A percentile compares a stretch with the other conserved stretches of the same genome.
Evolutionary conservation across 2,329 filamentous ascomycete genomes (phyloP).

Genomic region (Phaeosphaeriaceae sp.): DNA sequence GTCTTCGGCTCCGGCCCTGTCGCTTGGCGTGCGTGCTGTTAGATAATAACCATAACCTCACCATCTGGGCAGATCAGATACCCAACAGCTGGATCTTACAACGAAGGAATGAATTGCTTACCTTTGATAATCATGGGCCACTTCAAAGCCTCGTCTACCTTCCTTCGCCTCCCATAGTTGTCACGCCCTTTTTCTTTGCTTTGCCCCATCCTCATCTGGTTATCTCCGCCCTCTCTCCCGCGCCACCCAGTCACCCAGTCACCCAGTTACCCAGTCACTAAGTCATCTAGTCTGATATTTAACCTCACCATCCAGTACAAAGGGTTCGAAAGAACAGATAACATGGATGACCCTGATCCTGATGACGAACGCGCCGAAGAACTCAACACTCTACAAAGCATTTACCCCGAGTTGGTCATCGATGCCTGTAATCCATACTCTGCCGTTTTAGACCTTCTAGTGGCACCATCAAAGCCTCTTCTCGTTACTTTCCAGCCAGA

Average conservation of each 20-base stretch:
- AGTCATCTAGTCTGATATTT: neutral
- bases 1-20: slow-evolving; percentile 7
- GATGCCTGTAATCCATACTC: slow-evolving; percentile 51
- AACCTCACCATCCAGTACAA: neutral
- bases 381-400: slow-evolving; percentile 64
- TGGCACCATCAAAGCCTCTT: slow-evolving; percentile 62
- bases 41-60: too few relatives aligned
- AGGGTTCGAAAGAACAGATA: neutral
- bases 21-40: slow-evolving; percentile 12
- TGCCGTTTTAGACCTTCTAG: slow-evolving; percentile 62
- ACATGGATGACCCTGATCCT: slow-evolving; percentile 35
- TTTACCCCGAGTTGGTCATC: slow-evolving; percentile 65
- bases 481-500: slow-evolving; percentile 33
- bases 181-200: slow-evolving; percentile 21
- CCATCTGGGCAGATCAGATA: too few relatives aligned
- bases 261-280: too few relatives aligned
- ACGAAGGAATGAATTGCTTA: neutral
- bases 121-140: slow-evolving; percentile 24
- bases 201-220: slow-evolving; percentile 6
- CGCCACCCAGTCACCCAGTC: too few relatives aligned
- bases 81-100: too few relatives aligned
- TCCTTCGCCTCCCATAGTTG: slow-evolving; percentile 17
- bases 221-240: slow-evolving; percentile 18
- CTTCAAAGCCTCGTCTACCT: slow-evolving; percentile 15
- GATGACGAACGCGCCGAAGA: slow-evolving; percentile 67